These are phyloP conservation scores for Leccinum arenicola DNA, from an alignment of 768 basidiomycete species.

Conservation along the genomic window DNA sequence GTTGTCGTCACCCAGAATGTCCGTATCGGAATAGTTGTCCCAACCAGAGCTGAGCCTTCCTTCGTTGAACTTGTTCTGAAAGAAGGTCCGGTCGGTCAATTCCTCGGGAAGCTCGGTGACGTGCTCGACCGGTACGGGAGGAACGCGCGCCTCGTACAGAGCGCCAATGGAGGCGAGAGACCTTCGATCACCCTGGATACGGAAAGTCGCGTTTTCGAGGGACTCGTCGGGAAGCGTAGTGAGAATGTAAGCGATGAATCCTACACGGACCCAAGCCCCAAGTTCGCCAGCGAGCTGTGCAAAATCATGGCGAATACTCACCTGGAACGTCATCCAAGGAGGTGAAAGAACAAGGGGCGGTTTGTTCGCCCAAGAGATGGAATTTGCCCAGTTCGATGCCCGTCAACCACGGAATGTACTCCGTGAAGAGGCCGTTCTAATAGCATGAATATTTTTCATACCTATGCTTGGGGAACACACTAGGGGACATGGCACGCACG, in stretches of 20 bases:
- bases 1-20: conserved; percentile 32
- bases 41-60: conserved; percentile 35
- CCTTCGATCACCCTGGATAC: conserved; percentile 35
- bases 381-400: conserved; percentile 29
- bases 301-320: conserved; percentile 2
- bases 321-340: conserved; percentile 35
- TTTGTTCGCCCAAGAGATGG: conserved; percentile 33
- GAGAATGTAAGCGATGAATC: conserved; percentile 35
- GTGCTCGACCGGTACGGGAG: conserved; percentile 20
- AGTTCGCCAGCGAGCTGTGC: conserved; percentile 1
- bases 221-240: conserved; percentile 27
- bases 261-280: conserved; percentile 13
- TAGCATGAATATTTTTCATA: neutral
- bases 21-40: conserved; percentile 29
- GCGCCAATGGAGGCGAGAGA: conserved; percentile 26
- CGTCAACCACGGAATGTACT: conserved; percentile 31
- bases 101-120: conserved; percentile 29
- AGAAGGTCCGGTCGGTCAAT: conserved; percentile 27
- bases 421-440: conserved; percentile 35
- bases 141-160: conserved; percentile 24
- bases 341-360: conserved; percentile 30
- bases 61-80: conserved; percentile 29
- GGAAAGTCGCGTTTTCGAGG: conserved; percentile 32
- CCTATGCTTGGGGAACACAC: neutral
- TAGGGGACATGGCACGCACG: conserved; percentile 16